phyloP scores from a whole-genome alignment of 805 yeast species.

The Nakazawaea siamensis region DNA sequence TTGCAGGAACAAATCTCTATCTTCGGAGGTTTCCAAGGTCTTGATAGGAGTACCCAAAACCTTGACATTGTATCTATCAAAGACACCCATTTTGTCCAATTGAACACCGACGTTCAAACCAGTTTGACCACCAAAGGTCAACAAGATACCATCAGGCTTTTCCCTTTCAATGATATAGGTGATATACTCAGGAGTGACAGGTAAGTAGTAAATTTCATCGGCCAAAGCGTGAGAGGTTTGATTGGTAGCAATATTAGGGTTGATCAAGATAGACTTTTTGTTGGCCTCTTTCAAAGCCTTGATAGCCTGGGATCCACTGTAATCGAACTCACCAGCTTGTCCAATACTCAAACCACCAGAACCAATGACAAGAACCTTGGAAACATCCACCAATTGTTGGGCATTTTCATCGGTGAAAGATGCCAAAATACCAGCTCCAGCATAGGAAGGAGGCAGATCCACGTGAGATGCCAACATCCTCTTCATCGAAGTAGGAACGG shows the following conservation, averaged over 20 bases:
- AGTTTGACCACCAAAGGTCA: constrained; percentile 98
- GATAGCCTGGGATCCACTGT: constrained; percentile 95
- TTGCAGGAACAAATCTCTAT: constrained; percentile 91
- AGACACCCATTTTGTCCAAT: constrained; percentile 89
- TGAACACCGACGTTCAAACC: constrained; percentile 94
- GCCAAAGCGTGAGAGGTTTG: constrained; percentile 94
- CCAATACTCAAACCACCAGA: constrained; percentile 97
- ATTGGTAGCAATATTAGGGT: constrained; percentile 95
- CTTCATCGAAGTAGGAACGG: too few relatives aligned
- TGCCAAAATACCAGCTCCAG: constrained; percentile 54
- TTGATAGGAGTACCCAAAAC: constrained; percentile 97
- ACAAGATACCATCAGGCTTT: constrained; percentile 89
- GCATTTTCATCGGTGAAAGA: constrained; percentile 52
- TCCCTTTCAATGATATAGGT: constrained; percentile 93
- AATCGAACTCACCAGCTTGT: constrained; percentile 98
- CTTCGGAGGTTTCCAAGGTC: constrained; percentile 94
- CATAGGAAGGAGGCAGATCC: constrained; percentile 33
- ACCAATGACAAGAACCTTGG: constrained; percentile 86
- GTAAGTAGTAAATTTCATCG: constrained; percentile 90
- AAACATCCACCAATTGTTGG: constrained; percentile 69
- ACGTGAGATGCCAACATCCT: constrained; percentile 15
- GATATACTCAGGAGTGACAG: constrained; percentile 95
- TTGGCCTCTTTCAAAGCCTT: constrained; percentile 90
- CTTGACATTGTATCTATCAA: constrained; percentile 83
- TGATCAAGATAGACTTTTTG: constrained; percentile 77